Conservation (phyloP, 1,139 yeast species). For the Suhomyces taliae region DNA sequence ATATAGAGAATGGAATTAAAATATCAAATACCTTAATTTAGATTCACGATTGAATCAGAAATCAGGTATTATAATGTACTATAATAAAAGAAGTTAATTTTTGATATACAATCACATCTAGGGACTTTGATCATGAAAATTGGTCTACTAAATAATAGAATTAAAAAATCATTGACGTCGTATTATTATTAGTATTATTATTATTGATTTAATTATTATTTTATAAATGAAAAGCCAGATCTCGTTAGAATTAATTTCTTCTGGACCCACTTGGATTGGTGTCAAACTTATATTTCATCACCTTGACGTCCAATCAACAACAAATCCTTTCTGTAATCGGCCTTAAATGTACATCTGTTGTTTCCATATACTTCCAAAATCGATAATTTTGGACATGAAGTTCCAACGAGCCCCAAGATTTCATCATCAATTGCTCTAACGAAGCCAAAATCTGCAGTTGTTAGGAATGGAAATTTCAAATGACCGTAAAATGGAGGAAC, state of each 20-base stretch:
- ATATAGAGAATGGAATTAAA: no score
- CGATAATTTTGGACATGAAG: constrained; percentile 58
- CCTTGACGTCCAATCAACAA: constrained; percentile 77
- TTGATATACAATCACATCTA: no score
- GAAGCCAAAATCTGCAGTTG: constrained; percentile 72
- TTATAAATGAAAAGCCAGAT: no score
- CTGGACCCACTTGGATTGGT: no score
- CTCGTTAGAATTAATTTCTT: no score
- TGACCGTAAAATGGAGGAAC: constrained; percentile 17
- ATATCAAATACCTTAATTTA: no score
- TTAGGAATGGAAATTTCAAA: constrained; percentile 50
- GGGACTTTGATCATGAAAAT: no score
- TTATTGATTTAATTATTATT: no score
- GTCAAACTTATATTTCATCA: constrained; percentile 29
- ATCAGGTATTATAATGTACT: not conserved
- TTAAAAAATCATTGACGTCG: no score
- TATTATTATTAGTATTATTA: no score
- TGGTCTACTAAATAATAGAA: no score
- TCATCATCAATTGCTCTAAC: constrained; percentile 72
- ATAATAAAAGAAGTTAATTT: no score
- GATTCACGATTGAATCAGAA: not conserved
- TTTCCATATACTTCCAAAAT: constrained; percentile 79
- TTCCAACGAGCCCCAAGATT: constrained; percentile 51
- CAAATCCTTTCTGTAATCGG: constrained; percentile 52
- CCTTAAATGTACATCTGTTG: constrained; percentile 62